Evolutionary conservation across 768 basidiomycete species (phyloP).

Genomic region (Boletus insuetus): DNA sequence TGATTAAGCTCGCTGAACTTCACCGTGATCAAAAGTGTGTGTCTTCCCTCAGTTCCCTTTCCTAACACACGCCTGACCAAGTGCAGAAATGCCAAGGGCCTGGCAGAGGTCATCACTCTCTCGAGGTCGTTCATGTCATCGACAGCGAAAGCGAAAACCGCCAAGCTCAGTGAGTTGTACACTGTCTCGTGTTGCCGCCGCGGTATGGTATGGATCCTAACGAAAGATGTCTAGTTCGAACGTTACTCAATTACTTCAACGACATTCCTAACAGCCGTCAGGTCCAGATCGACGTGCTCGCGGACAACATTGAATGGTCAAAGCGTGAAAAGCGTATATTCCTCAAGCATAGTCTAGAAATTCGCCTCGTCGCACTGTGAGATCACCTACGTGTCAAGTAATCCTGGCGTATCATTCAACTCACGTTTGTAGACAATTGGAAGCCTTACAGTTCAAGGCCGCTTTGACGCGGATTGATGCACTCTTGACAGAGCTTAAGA

Average conservation of each 20-base stretch:
- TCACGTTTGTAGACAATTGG: slow-evolving; percentile 55
- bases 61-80: background rate
- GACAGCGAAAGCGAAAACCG: slow-evolving; percentile 97
- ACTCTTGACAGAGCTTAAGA: slow-evolving; percentile 88
- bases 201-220: background rate
- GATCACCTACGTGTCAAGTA: slow-evolving; percentile 14
- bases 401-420: background rate
- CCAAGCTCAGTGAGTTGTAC: slow-evolving; percentile 72
- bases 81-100: slow-evolving; percentile 73
- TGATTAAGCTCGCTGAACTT: slow-evolving; percentile 82
- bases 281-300: slow-evolving; percentile 80
- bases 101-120: slow-evolving; percentile 82
- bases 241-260: slow-evolving; percentile 87
- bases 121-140: slow-evolving; percentile 86
- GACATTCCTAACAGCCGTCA: slow-evolving; percentile 70
- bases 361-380: slow-evolving; percentile 75
- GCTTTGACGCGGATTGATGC: slow-evolving; percentile 81
- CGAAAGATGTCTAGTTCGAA: slow-evolving; percentile 61
- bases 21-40: slow-evolving; percentile 83
- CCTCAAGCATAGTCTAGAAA: slow-evolving; percentile 91
- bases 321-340: slow-evolving; percentile 91
- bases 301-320: slow-evolving; percentile 92
- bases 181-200: background rate
- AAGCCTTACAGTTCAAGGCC: slow-evolving; percentile 69
- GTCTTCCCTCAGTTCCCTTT: background rate